phyloP scores from a whole-genome alignment of 495 filamentous ascomycete species.

The Penicillium coprophilum region DNA sequence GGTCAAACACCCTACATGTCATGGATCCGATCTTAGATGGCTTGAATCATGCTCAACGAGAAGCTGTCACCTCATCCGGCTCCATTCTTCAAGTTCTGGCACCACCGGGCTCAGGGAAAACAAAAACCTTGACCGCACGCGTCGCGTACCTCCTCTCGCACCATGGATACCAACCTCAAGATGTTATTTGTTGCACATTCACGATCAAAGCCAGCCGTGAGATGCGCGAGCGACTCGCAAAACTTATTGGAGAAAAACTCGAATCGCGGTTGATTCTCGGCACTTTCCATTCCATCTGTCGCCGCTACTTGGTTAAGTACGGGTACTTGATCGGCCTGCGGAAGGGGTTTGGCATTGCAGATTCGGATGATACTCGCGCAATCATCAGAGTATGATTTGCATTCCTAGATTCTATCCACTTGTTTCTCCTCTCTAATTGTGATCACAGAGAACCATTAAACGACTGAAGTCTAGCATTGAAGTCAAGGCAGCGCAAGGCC shows the following conservation, averaged over 20 bases:
- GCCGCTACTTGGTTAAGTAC: slow-evolving; percentile 81
- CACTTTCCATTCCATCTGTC: slow-evolving; percentile 93
- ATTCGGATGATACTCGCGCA: slow-evolving; percentile 73
- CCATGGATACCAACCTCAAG: slow-evolving; percentile 75
- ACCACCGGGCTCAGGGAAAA: slow-evolving; percentile 86
- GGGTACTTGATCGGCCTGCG: slow-evolving; percentile 79
- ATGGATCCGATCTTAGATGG: slow-evolving; percentile 63
- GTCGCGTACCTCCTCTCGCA: slow-evolving; percentile 91
- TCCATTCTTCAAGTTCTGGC: slow-evolving; percentile 88
- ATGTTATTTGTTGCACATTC: slow-evolving; percentile 96
- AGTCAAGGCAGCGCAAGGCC: slow-evolving; percentile 61
- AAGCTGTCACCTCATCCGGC: slow-evolving; percentile 79
- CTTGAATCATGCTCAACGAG: slow-evolving; percentile 78
- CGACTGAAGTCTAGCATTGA: slow-evolving; percentile 67
- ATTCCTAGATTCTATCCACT: slow-evolving; percentile 1
- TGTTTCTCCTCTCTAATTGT: slow-evolving; percentile 12
- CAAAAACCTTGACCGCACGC: slow-evolving; percentile 91
- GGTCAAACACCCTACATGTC: slow-evolving; percentile 17
- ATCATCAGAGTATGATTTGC: slow-evolving; percentile 55
- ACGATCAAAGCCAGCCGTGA: slow-evolving; percentile 95
- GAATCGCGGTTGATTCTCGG: slow-evolving; percentile 82
- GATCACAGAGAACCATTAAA: slow-evolving; percentile 70
- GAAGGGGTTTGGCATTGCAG: slow-evolving; percentile 91
- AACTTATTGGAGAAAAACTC: slow-evolving; percentile 71
- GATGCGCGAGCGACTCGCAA: slow-evolving; percentile 86